Evolutionary conservation across 2,329 filamentous ascomycete species (phyloP).

Genomic region (Ophiostoma fasciatum): DNA sequence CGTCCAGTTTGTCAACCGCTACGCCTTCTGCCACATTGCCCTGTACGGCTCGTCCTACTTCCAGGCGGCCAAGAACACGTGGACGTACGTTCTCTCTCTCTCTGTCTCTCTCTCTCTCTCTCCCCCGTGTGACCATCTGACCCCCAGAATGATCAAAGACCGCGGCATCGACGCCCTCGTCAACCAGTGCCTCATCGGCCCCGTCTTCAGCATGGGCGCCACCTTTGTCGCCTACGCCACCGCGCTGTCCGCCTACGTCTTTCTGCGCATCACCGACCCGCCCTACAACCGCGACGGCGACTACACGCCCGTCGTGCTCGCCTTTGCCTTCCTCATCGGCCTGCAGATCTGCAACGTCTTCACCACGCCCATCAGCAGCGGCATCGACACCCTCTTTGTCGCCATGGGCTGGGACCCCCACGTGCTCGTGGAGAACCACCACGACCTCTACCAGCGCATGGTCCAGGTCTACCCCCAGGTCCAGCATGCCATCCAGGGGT

Average conservation of each 20-base stretch:
- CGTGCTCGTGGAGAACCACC: conserved; percentile 66
- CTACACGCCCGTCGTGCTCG: conserved; percentile 66
- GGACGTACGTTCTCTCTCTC: conserved; percentile 35
- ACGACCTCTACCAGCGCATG: conserved; percentile 67
- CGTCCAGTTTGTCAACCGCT: conserved; percentile 77
- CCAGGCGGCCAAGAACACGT: conserved; percentile 74
- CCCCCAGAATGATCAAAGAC: conserved; percentile 91
- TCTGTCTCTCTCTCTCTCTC: background rate
- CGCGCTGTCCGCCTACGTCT: conserved; percentile 72
- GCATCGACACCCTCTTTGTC: conserved; percentile 87
- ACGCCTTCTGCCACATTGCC: conserved; percentile 85
- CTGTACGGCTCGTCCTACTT: conserved; percentile 85
- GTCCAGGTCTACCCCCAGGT: conserved; percentile 71
- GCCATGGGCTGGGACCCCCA: conserved; percentile 55
- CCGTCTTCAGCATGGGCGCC: conserved; percentile 61
- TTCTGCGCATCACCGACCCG: conserved; percentile 68
- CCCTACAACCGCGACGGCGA: conserved; percentile 53
- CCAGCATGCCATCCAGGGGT: conserved; percentile 60
- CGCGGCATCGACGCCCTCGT: conserved; percentile 81
- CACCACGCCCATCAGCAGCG: conserved; percentile 68
- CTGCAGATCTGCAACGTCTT: conserved; percentile 83
- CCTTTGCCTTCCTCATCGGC: conserved; percentile 79
- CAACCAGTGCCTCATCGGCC: conserved; percentile 72
- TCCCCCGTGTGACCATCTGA: no score
- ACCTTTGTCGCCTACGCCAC: conserved; percentile 75